phyloP scores from a whole-genome alignment of 2,329 filamentous ascomycete genomes.

The Beauveria brongniartii region DNA sequence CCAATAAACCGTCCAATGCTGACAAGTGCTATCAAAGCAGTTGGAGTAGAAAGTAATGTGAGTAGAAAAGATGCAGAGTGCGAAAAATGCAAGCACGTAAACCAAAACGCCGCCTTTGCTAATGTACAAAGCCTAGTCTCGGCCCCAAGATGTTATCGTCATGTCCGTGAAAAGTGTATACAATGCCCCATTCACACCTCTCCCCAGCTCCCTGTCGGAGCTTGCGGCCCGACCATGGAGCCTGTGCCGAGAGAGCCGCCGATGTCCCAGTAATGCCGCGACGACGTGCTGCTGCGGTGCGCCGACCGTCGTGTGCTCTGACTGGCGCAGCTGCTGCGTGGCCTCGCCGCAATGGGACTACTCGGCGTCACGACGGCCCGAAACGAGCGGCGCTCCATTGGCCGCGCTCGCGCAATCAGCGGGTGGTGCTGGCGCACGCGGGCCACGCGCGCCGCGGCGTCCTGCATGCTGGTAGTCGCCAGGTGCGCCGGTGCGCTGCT shows the following conservation, averaged over 20 bases:
- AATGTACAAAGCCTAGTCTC: not conserved
- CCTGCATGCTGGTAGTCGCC: constrained; percentile 47
- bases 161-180: not conserved
- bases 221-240: constrained; percentile 58
- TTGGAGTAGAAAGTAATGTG: not conserved
- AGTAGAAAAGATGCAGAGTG: not conserved
- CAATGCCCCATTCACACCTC: constrained; percentile 45
- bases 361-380: constrained; percentile 42
- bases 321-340: constrained; percentile 68
- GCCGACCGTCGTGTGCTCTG: constrained; percentile 74
- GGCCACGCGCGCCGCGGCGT: constrained; percentile 67
- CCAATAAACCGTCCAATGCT: not conserved
- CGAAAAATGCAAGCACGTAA: not conserved
- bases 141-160: not conserved
- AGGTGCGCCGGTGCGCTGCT: constrained; percentile 24
- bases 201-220: constrained; percentile 69
- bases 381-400: constrained; percentile 47
- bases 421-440: constrained; percentile 86
- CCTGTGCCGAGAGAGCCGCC: constrained; percentile 72
- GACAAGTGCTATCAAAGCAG: not conserved
- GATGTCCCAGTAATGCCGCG: constrained; percentile 87
- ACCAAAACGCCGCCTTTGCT: not conserved
- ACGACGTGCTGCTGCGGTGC: constrained; percentile 60
- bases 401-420: constrained; percentile 55
- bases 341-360: constrained; percentile 39